Base-by-base conservation (phyloP, 164 flowering plant genomes). In the Aristolochia californica region DNA sequence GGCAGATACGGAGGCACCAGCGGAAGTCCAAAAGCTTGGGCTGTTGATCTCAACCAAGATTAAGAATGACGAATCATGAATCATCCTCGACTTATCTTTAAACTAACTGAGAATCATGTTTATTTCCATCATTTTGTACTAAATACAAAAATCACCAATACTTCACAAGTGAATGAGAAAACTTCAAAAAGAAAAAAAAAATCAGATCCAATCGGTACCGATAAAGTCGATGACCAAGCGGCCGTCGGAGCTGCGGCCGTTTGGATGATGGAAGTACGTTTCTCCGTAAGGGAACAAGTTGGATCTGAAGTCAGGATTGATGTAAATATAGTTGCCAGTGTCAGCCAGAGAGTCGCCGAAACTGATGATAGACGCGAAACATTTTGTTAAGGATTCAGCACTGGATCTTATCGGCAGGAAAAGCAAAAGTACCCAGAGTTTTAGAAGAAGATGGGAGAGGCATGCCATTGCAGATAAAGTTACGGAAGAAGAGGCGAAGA, bases 281-380 rank as follows among this genome's bases (percentile, higher is more conserved):
- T 59, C 65, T 18, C 81, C 78, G 43, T 77, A 77, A 10, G 81
- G 78, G 5, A 48, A 57, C 0, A 14, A 22, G 17, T 25, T 48
- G 4, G 30, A 7, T 10, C 21, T 14, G 59, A 5, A 16, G 15
- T 34, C 15, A 9, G 8, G 13, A 25, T 21, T 0, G 14, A 17
- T 23, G 59, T n/a, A 38, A 45, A 56, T 4, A 5, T 23, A 20
- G 57, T 78, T 75, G 18, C 82, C 82, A 0, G 78, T 75, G 27
- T 78, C 81, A 1, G 75, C 59, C 0, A 68, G 64, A 0, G 82
- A 78, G 57, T 75, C 77, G 0, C 79, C 79, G 47, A 75, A 78
- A 65, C 64, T 72, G 64, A 74, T 62, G 54, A 77, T 72, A 24
- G 78, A 69, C 5, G 44, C 22, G 54, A 63, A 73, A 27, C 20